A percentile compares a stretch with the other conserved stretches of the same genome.
Conservation (phyloP, 805 yeast species). For the Zygoascus bituminiphila region DNA sequence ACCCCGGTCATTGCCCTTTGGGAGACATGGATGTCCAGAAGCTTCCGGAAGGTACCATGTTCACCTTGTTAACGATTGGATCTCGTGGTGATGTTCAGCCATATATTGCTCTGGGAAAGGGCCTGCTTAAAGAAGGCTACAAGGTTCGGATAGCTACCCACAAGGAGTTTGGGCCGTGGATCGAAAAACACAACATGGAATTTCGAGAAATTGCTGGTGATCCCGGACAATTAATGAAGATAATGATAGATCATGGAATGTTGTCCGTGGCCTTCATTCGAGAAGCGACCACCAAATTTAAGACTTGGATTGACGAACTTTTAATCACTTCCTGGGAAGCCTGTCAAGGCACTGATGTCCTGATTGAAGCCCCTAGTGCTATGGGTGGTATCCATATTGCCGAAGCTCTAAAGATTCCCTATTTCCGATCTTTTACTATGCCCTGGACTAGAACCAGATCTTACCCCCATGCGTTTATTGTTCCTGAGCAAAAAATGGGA, state of each 20-base stretch:
- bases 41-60: slow-evolving; percentile 37
- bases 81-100: slow-evolving; percentile 98
- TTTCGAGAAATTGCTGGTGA: slow-evolving; percentile 82
- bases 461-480: slow-evolving; percentile 93
- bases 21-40: neutral
- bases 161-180: slow-evolving; percentile 70
- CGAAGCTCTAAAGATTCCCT: slow-evolving; percentile 82
- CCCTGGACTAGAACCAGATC: slow-evolving; percentile 97
- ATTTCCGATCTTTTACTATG: slow-evolving; percentile 94
- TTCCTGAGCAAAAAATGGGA: slow-evolving; percentile 87
- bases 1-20: neutral
- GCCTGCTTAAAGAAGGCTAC: slow-evolving; percentile 74
- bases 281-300: slow-evolving; percentile 74
- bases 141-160: slow-evolving; percentile 80
- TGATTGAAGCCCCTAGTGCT: slow-evolving; percentile 93
- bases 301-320: slow-evolving; percentile 75
- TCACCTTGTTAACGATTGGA: slow-evolving; percentile 80
- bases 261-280: slow-evolving; percentile 73
- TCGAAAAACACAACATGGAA: slow-evolving; percentile 53
- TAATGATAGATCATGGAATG: slow-evolving; percentile 87
- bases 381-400: slow-evolving; percentile 96
- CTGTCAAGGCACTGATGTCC: slow-evolving; percentile 68
- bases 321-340: slow-evolving; percentile 75
- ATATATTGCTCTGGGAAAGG: slow-evolving; percentile 81
- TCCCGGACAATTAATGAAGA: slow-evolving; percentile 83